Evolutionary conservation across 1,139 yeast species (phyloP), one percentile per base, ranked within the genome.

Genomic region (Pichia inconspicua): DNA sequence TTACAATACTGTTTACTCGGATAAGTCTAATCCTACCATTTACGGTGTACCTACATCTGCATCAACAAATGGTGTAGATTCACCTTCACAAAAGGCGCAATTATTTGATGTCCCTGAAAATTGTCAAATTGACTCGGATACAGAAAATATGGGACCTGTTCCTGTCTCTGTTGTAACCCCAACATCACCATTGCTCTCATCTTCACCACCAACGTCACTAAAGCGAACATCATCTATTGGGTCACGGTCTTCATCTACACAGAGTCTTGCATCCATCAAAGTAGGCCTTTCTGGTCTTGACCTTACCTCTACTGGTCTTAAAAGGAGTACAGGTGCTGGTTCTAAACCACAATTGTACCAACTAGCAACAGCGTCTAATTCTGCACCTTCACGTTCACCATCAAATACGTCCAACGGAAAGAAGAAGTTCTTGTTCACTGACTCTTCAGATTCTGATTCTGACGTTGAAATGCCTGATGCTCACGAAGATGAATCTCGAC

Each of bases 1-100:
- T 66, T 88, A 88, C 66, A 87, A 86, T 62, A 77, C 92, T 1
- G 96, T 88, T 22, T 87, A 84, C 61, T 55, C 55, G 50, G 56
- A 56, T 38, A 49, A 49, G 3, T 51, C 52, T 22, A 57, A 59
- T 48, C 62, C 63, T 4, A 19, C 51, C 32, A 41, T 52, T 12
- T 58, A 52, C 43, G 15, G 15, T 27, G 25, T 10, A 15, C 15
- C 19, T 5, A 30, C 34, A 5, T 30, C 34, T 11, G 34, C 34
- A 30, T 14, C 15, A 30, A 10, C 34, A 10, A 27, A 22, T 5
- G 22, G 11, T 27, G 4, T n/a, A 14, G 34, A 10, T 28, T 28
- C 34, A 14, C 34, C 34, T 10, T 12, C 34, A 30, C 34, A 30
- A 30, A 5, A 59, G 44, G 61, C 63, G 40, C 53, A 63, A 51